phyloP scores from a whole-genome alignment of 2,329 filamentous ascomycete genomes.

The Penicillium brasilianum region DNA sequence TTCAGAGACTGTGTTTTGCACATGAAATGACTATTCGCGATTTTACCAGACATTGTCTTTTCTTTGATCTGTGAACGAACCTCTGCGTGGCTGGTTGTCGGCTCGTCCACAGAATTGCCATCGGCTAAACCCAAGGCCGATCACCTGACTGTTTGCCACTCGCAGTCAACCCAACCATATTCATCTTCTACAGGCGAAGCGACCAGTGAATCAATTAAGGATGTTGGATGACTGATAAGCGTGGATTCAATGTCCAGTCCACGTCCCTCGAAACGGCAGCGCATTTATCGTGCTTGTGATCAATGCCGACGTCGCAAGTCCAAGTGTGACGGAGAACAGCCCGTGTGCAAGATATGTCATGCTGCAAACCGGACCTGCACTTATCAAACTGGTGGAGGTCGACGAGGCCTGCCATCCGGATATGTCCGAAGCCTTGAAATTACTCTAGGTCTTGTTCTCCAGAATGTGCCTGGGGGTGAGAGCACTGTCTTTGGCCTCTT shows the following conservation, averaged over 20 bases:
- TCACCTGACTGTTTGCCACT: conserved; percentile 20
- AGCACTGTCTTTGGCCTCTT: conserved; percentile 46
- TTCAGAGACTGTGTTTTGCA: background rate
- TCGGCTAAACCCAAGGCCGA: conserved; percentile 21
- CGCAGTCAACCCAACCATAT: background rate
- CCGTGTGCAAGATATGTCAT: conserved; percentile 67
- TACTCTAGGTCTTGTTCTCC: conserved; percentile 67
- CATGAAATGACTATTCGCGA: too few species aligned
- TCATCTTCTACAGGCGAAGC: background rate
- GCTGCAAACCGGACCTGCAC: conserved; percentile 23
- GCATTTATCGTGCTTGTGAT: conserved; percentile 64
- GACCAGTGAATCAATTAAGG: background rate
- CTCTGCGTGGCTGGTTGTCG: background rate
- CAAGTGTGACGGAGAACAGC: conserved; percentile 72
- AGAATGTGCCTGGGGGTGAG: conserved; percentile 62
- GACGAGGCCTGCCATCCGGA: conserved; percentile 74
- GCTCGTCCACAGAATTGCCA: background rate
- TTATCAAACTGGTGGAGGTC: conserved; percentile 33
- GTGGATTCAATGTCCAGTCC: conserved; percentile 16
- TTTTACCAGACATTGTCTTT: background rate
- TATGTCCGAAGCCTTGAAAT: conserved; percentile 73
- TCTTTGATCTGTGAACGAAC: background rate
- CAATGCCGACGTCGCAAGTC: conserved; percentile 67
- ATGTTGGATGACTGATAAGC: background rate
- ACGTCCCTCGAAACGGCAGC: conserved; percentile 25